Evolutionary conservation across 129 eudicot species (phyloP), one percentile per base, ranked within the genome.

Genomic region (Ambrosia trifida): DNA sequence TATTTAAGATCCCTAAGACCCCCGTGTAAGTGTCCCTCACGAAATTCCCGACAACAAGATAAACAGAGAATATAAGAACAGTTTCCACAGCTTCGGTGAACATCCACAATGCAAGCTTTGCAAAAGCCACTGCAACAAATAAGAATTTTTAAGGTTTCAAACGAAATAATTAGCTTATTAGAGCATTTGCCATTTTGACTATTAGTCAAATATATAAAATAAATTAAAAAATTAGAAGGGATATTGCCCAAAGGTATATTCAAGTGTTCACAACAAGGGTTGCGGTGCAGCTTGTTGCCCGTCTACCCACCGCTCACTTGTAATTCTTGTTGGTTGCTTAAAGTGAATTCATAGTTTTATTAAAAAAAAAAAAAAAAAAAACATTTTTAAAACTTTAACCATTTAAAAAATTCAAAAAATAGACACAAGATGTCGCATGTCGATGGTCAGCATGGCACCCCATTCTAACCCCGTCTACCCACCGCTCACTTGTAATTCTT

Each of bases 21-120:
- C n/a, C n/a, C n/a, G n/a, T n/a, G n/a, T n/a, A 75, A 69, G 19
- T 73, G 73, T 43, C 84, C 85, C 70, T 70, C 89, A 53, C 87
- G 86, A 64, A 89, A 83, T 40, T 92, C 96, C 49, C 66, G 80
- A 73, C 91, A 87, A 77, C 98, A 93, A 72, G 77, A 74, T 76
- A 89, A 82, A 74, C 98, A 93, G 49, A 93, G 90, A 70, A 74
- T 77, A 69, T 93, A 93, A n/a, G 95, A 89, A 75, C 98, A 93
- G 36, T 74, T 87, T 75, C 81, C 73, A 82, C 98, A 93, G 87
- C 86, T 87, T 86, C 96, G 70, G 60, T 93, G 88, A 76, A 87
- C 85, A 83, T 89, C 95, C 73, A 87, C 72, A 47, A 89, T 78
- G 66, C 92, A 81, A 57, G 76, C 69, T 65, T 82, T 87, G 88